These are phyloP conservation scores for Xylogone sp. DNA, from an alignment of 2,329 filamentous ascomycete species.

Conservation along the genomic window DNA sequence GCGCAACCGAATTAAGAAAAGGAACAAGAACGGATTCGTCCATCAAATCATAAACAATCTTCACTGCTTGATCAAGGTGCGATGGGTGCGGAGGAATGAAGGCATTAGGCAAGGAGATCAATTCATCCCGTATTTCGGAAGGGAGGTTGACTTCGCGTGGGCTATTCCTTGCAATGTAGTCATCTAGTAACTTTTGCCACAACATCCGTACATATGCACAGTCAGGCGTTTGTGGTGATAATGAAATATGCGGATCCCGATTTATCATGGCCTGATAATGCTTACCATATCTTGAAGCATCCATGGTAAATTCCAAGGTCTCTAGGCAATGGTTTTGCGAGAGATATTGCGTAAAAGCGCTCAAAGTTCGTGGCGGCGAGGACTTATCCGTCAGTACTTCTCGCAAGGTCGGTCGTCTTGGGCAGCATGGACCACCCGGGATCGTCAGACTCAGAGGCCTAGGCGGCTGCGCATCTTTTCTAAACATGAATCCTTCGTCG, in stretches of 20 bases:
- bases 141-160: constrained; percentile 90
- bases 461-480: constrained; percentile 36
- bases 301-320: too few relatives aligned
- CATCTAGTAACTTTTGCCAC: constrained; percentile 84
- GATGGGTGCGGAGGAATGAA: too few relatives aligned
- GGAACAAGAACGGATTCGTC: constrained; percentile 93
- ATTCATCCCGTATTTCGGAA: constrained; percentile 74
- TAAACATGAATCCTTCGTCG: constrained; percentile 47
- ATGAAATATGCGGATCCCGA: constrained; percentile 38
- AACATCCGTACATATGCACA: constrained; percentile 65
- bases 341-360: too few relatives aligned
- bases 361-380: too few relatives aligned
- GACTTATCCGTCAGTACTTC: too few relatives aligned
- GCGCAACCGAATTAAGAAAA: constrained; percentile 63
- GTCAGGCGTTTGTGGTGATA: constrained; percentile 26
- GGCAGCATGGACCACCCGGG: too few relatives aligned
- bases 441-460: too few relatives aligned
- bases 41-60: constrained; percentile 93
- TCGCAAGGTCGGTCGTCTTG: too few relatives aligned
- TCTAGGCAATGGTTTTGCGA: too few relatives aligned
- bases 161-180: too few relatives aligned
- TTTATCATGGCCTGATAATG: constrained; percentile 36
- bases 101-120: constrained; percentile 61
- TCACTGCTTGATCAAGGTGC: too few relatives aligned
- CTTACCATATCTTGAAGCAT: too few relatives aligned